These are phyloP conservation scores for Verticillium albo-atrum DNA, from an alignment of 2,329 filamentous ascomycete genomes.

Conservation along the genomic window DNA sequence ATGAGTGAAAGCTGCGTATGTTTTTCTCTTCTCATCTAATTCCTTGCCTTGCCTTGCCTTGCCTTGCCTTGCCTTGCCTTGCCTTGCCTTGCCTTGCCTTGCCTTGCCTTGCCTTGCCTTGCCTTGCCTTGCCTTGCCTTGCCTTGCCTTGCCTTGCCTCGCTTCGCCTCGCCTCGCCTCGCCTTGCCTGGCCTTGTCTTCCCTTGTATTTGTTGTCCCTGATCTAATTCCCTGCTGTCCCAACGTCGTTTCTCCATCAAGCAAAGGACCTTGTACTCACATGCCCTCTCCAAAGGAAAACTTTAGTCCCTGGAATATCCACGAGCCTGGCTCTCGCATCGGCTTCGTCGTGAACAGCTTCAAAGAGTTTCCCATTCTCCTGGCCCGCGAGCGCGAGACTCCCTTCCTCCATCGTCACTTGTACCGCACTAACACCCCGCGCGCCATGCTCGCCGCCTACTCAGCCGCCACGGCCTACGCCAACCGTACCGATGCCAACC, in stretches of 20 bases:
- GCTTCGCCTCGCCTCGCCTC: no score
- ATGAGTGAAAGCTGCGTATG: not conserved
- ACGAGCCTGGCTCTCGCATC: slow-evolving; percentile 28
- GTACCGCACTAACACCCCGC: slow-evolving; percentile 33
- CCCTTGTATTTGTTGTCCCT: not conserved
- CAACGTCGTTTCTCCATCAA: no score
- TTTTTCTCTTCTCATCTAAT: not conserved
- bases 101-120: no score
- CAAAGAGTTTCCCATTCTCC: slow-evolving; percentile 26
- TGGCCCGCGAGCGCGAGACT: slow-evolving; percentile 29
- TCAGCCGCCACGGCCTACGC: slow-evolving; percentile 33
- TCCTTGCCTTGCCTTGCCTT: no score
- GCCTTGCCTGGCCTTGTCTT: no score
- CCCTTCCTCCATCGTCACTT: slow-evolving; percentile 39
- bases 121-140: no score
- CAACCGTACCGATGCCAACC: slow-evolving; percentile 29
- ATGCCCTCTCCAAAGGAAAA: not conserved
- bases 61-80: no score
- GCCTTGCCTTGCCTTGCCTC: no score
- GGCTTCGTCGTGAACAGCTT: slow-evolving; percentile 28
- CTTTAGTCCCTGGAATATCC: slow-evolving; percentile 20
- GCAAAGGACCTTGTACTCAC: not conserved
- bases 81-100: no score
- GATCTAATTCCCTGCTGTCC: no score
- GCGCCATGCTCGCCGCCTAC: slow-evolving; percentile 33